Evolutionary conservation across 768 basidiomycete genomes (phyloP).

Genomic region (Suillus fuscotomentosus): DNA sequence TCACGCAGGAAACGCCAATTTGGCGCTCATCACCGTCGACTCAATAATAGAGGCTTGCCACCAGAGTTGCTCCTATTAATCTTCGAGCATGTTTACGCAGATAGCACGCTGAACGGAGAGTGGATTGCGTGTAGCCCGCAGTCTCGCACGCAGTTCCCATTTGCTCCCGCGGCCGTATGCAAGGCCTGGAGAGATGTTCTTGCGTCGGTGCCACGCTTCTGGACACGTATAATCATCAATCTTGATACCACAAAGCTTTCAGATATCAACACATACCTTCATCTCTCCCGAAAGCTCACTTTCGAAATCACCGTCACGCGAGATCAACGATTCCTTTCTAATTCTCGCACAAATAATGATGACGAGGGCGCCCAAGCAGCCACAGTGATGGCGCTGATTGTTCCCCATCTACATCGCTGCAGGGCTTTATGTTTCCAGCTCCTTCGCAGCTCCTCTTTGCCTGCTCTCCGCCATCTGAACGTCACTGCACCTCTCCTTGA

Average conservation of each 20-base stretch:
- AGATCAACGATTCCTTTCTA: neutral
- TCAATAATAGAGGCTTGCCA: neutral
- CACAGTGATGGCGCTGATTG: neutral
- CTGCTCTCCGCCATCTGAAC: slow-evolving; percentile 4
- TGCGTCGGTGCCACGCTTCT: slow-evolving; percentile 6
- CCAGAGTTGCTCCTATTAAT: neutral
- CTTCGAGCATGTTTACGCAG: slow-evolving; percentile 1
- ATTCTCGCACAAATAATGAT: neutral
- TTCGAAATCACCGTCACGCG: slow-evolving; percentile 4
- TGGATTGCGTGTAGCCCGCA: neutral
- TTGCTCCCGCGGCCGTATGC: slow-evolving; percentile 8
- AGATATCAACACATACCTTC: slow-evolving; percentile 3
- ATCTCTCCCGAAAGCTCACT: slow-evolving; percentile 7
- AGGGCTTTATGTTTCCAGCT: slow-evolving; percentile 4
- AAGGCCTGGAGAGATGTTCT: slow-evolving; percentile 7
- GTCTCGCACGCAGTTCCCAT: slow-evolving; percentile 7
- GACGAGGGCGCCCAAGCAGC: slow-evolving; percentile 2
- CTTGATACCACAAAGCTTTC: slow-evolving; percentile 7
- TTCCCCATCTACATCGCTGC: slow-evolving; percentile 8
- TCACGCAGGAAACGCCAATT: neutral
- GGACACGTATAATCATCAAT: slow-evolving; percentile 11
- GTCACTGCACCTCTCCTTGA: neutral
- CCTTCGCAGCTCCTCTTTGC: slow-evolving; percentile 8
- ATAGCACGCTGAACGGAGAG: neutral
- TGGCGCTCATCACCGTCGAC: neutral